Conservation (phyloP, 352 stramenopile genomes). For the Phytophthora pistaciae region DNA sequence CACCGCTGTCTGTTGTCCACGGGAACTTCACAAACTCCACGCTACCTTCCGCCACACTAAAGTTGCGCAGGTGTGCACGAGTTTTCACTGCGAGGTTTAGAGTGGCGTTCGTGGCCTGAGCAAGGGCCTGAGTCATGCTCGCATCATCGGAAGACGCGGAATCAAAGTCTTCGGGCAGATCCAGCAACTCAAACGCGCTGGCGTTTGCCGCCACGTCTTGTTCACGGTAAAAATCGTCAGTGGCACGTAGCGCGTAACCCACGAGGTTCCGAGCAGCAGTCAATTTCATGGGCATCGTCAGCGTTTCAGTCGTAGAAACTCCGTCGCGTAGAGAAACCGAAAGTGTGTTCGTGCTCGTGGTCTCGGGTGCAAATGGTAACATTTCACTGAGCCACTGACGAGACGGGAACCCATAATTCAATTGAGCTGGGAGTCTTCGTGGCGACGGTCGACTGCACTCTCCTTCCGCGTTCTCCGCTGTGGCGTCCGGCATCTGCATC, state of each 20-base stretch:
- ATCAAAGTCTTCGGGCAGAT: slow-evolving; percentile 23
- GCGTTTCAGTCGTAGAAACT: slow-evolving; percentile 1
- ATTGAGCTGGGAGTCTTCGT: slow-evolving; percentile 41
- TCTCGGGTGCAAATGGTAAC: slow-evolving; percentile 38
- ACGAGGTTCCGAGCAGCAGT: slow-evolving; percentile 38
- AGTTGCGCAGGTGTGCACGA: slow-evolving; percentile 37
- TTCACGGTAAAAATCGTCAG: slow-evolving; percentile 57
- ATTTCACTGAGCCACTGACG: slow-evolving; percentile 52
- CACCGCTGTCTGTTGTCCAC: slow-evolving; percentile 32
- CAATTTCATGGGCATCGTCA: slow-evolving; percentile 41
- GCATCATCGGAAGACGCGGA: slow-evolving; percentile 20
- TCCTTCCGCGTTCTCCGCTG: slow-evolving; percentile 29
- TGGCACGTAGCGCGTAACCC: slow-evolving; percentile 38
- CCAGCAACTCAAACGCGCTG: slow-evolving; percentile 35
- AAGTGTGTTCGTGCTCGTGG: slow-evolving; percentile 32
- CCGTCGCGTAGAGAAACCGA: slow-evolving; percentile 24
- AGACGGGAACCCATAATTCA: slow-evolving; percentile 67
- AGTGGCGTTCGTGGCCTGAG: slow-evolving; percentile 34
- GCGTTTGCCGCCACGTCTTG: slow-evolving; percentile 31
- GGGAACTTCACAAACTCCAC: slow-evolving; percentile 46
- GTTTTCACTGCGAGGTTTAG: slow-evolving; percentile 34
- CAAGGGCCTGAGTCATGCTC: slow-evolving; percentile 30
- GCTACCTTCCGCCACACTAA: slow-evolving; percentile 39
- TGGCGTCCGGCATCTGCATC: slow-evolving; percentile 35
- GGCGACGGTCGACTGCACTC: slow-evolving; percentile 56